Conservation (phyloP, 352 stramenopile species). For the Globisporangium carolinianum region DNA sequence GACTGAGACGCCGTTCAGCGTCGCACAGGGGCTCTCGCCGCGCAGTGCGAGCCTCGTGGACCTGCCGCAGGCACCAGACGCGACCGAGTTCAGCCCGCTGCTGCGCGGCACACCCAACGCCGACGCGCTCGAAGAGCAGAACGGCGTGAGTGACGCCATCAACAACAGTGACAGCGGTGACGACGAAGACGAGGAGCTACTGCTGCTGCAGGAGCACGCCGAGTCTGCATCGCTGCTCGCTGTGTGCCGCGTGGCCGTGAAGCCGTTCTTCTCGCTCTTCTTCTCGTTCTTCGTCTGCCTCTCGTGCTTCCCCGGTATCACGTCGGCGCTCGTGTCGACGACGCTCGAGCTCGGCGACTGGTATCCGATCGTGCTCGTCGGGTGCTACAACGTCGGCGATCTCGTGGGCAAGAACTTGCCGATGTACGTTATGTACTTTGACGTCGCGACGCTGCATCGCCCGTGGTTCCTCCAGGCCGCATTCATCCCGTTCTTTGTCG, state of each 20-base stretch:
- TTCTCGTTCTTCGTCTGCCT: conserved; percentile 73
- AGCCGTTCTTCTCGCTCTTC: conserved; percentile 75
- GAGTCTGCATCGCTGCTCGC: conserved; percentile 39
- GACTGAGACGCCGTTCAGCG: conserved; percentile 42
- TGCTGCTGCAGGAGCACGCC: conserved; percentile 31
- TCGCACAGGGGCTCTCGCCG: conserved; percentile 39
- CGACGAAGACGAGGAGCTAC: conserved; percentile 25
- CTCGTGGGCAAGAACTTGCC: conserved; percentile 76
- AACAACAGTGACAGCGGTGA: conserved; percentile 13
- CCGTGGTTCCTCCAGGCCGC: conserved; percentile 54
- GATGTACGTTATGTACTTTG: conserved; percentile 65
- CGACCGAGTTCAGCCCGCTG: conserved; percentile 39
- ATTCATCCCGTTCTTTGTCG: conserved; percentile 71
- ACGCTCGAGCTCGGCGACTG: conserved; percentile 51
- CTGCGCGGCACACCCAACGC: conserved; percentile 11
- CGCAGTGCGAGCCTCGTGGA: conserved; percentile 27
- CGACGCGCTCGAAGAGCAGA: conserved; percentile 14
- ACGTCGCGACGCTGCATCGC: conserved; percentile 55
- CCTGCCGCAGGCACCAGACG: conserved; percentile 13
- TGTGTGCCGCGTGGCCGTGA: conserved; percentile 54
- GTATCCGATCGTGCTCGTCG: conserved; percentile 73
- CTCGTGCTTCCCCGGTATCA: conserved; percentile 76
- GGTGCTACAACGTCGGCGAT: conserved; percentile 70
- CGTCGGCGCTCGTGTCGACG: conserved; percentile 57
- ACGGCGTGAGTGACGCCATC: conserved; percentile 12